Evolutionary conservation across 805 yeast species (phyloP).

Genomic region (Wickerhamiella galacta): DNA sequence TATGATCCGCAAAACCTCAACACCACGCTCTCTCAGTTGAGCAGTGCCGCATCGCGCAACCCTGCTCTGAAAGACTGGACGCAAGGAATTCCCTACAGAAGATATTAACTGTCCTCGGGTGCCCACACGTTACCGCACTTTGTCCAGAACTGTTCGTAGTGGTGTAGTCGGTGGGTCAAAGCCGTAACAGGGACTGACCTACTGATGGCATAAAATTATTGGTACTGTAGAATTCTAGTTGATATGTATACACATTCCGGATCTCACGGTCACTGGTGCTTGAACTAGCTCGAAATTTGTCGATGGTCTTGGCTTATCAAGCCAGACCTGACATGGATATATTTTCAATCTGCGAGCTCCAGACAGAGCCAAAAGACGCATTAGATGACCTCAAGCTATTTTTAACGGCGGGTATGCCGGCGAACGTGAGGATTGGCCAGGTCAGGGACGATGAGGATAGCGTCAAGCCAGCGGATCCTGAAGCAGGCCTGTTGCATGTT

Average conservation of each 20-base stretch:
- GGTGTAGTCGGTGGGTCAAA: too few species aligned
- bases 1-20: slow-evolving; percentile 21
- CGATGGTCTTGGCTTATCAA: too few species aligned
- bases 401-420: slow-evolving; percentile 17
- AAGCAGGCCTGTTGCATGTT: slow-evolving; percentile 13
- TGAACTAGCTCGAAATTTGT: neutral
- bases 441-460: slow-evolving; percentile 10
- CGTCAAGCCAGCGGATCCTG: slow-evolving; percentile 5
- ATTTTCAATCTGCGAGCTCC: slow-evolving; percentile 12
- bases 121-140: too few species aligned
- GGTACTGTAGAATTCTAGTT: neutral
- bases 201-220: neutral
- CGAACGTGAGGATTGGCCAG: slow-evolving; percentile 13
- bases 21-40: slow-evolving; percentile 21
- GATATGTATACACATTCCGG: neutral
- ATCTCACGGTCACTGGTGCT: neutral
- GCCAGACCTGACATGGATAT: too few species aligned
- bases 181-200: neutral
- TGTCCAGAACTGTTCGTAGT: too few species aligned
- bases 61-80: slow-evolving; percentile 10
- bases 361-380: slow-evolving; percentile 11
- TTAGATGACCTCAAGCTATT: slow-evolving; percentile 10
- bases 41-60: slow-evolving; percentile 19
- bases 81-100: slow-evolving; percentile 8
- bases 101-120: too few species aligned